These are phyloP conservation scores for Aureobasidium sp. DNA, from an alignment of 2,329 filamentous ascomycete species.

Conservation along the genomic window DNA sequence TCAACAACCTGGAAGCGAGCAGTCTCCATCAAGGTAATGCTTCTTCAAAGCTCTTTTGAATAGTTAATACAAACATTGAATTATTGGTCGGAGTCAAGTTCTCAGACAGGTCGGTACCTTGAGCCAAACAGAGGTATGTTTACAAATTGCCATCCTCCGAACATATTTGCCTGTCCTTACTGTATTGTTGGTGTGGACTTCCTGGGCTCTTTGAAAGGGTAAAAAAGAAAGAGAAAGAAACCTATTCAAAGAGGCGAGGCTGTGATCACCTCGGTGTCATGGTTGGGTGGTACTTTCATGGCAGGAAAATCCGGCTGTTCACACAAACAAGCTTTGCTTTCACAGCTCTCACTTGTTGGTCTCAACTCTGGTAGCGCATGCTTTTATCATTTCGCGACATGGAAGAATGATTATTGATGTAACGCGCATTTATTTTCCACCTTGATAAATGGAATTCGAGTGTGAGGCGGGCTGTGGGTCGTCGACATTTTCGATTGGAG, in stretches of 20 bases:
- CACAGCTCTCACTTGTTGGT: neutral
- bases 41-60: neutral
- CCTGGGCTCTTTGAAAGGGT: no score
- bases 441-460: conserved; percentile 16
- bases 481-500: conserved; percentile 58
- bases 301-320: neutral
- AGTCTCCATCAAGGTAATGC: conserved; percentile 5
- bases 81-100: neutral
- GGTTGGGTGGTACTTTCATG: neutral
- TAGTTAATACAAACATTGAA: neutral
- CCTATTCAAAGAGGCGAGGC: no score
- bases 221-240: neutral
- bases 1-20: neutral
- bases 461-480: conserved; percentile 52
- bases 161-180: no score
- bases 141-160: neutral
- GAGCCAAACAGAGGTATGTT: neutral
- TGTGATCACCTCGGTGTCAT: neutral
- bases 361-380: neutral
- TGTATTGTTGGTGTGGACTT: no score
- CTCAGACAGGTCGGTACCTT: neutral
- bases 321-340: neutral
- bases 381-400: neutral
- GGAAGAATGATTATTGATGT: neutral
- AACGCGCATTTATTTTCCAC: neutral